phyloP scores from a whole-genome alignment of 305 asterid species.

The Fraxinus albicans region DNA sequence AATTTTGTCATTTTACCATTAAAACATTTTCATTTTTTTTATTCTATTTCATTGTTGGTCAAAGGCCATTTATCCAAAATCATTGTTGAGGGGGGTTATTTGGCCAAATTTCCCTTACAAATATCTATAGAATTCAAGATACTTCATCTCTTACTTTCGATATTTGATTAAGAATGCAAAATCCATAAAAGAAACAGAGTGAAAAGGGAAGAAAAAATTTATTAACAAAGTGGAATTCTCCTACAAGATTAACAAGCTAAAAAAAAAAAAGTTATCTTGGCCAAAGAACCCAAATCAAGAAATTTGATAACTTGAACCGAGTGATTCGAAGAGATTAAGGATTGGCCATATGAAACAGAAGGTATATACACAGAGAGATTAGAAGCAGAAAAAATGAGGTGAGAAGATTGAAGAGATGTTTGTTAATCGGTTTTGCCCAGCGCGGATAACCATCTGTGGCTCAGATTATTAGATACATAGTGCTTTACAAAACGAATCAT shows the following conservation, averaged over 20 bases:
- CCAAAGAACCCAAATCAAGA: not conserved
- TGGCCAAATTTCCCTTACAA: too few species aligned
- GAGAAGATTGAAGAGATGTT: too few species aligned
- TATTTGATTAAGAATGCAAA: not conserved
- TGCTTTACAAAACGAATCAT: too few species aligned
- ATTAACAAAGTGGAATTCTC: not conserved
- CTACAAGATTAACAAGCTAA: not conserved
- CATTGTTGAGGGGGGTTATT: too few species aligned
- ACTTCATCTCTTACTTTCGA: not conserved
- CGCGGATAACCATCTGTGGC: too few species aligned
- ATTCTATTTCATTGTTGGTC: too few species aligned
- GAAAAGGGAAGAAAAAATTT: not conserved
- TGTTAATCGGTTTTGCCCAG: too few species aligned
- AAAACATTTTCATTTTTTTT: too few species aligned
- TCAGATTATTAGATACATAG: too few species aligned
- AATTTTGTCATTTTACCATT: too few species aligned
- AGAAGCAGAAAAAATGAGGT: too few species aligned
- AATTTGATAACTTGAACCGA: not conserved
- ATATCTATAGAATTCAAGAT: not conserved
- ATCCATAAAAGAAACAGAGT: not conserved
- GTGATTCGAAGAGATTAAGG: not conserved
- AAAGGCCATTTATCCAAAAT: too few species aligned
- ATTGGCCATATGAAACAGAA: not conserved
- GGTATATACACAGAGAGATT: not conserved
- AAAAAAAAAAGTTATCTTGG: not conserved